A percentile compares a stretch with the other conserved stretches of the same genome.
Conservation (phyloP, 768 basidiomycete species). For the Macrolepiota dolichaula region DNA sequence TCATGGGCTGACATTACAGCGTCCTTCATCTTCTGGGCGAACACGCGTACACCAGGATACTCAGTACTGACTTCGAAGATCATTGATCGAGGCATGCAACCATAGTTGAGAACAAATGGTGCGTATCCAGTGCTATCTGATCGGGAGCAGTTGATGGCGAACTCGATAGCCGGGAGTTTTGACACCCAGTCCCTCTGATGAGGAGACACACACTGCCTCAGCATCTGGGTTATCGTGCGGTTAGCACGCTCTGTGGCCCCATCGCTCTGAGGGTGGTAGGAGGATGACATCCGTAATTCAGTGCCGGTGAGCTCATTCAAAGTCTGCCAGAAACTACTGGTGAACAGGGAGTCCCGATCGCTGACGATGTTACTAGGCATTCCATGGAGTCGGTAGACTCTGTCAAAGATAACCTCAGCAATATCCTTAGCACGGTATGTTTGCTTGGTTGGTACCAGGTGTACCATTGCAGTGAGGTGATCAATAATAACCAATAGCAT, state of each 20-base stretch:
- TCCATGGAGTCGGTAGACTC: constrained; percentile 7
- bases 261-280: constrained; percentile 10
- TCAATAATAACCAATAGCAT: constrained; percentile 24
- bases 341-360: constrained; percentile 7
- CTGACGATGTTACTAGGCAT: constrained; percentile 9
- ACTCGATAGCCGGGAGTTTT: constrained; percentile 12
- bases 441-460: constrained; percentile 6
- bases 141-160: constrained; percentile 3
- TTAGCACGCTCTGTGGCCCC: constrained; percentile 10
- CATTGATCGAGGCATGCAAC: background rate
- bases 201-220: background rate
- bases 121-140: background rate
- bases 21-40: constrained; percentile 13
- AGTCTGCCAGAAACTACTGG: constrained; percentile 12
- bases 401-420: constrained; percentile 12
- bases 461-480: constrained; percentile 15
- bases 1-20: constrained; percentile 31
- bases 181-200: constrained; percentile 10
- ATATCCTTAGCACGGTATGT: constrained; percentile 8
- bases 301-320: constrained; percentile 4
- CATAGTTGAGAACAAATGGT: background rate
- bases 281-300: constrained; percentile 3
- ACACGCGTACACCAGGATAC: constrained; percentile 6
- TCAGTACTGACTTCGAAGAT: background rate
- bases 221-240: constrained; percentile 13